Percentiles rank a stretch among this genome's conserved stretches.
Conservation (phyloP, 805 yeast species). For the Wickerhamiella kazuoi region DNA sequence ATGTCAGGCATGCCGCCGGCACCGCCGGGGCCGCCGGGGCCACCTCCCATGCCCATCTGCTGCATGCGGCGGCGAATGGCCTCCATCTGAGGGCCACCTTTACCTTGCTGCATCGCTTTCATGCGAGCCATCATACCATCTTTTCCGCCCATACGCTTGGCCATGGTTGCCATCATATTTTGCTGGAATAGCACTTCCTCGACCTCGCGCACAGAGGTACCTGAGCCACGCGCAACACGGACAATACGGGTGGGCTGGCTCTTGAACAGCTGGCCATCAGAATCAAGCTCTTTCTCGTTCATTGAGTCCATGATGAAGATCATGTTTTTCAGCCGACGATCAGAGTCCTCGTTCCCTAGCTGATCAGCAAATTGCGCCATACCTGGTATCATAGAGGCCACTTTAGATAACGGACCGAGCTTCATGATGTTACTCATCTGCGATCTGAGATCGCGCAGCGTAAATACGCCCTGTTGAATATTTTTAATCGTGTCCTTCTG, state of each 20-base stretch:
- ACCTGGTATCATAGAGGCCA: constrained; percentile 92
- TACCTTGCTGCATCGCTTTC: constrained; percentile 20
- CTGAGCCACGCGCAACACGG: constrained; percentile 87
- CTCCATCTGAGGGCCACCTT: constrained; percentile 26
- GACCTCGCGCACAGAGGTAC: constrained; percentile 79
- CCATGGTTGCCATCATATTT: constrained; percentile 88
- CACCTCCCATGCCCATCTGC: constrained; percentile 19
- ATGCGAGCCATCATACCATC: constrained; percentile 35
- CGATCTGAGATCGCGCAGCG: constrained; percentile 76
- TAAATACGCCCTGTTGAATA: constrained; percentile 86
- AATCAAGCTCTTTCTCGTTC: constrained; percentile 80
- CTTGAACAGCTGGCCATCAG: constrained; percentile 67
- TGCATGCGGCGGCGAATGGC: constrained; percentile 30
- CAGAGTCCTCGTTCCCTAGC: constrained; percentile 82
- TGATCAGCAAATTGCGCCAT: constrained; percentile 68
- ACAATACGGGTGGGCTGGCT: constrained; percentile 73
- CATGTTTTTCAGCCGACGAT: constrained; percentile 70
- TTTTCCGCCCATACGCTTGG: constrained; percentile 43
- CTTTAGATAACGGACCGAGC: constrained; percentile 90
- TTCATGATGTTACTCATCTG: constrained; percentile 91
- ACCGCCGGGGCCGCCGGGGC: constrained; percentile 15
- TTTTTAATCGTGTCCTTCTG: constrained; percentile 77
- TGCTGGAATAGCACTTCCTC: constrained; percentile 85
- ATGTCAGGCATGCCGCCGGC: constrained; percentile 24
- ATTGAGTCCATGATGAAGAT: constrained; percentile 86